Evolutionary conservation across 2,329 filamentous ascomycete genomes (phyloP).

Genomic region (Trichophyton equinum): DNA sequence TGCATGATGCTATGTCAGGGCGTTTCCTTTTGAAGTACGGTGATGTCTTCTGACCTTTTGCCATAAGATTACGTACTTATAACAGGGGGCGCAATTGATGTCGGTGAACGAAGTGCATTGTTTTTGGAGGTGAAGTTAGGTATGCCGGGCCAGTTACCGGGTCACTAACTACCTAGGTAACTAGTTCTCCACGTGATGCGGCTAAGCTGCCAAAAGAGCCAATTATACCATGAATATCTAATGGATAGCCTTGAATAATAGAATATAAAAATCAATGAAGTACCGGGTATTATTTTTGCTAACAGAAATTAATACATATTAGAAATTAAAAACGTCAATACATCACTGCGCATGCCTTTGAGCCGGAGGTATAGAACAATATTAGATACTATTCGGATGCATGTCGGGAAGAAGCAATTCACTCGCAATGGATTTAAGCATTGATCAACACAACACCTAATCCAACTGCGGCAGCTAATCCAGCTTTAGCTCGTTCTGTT

Average conservation of each 20-base stretch:
- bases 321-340: not conserved
- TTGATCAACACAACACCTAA: conserved; percentile 24
- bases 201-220: too few species aligned
- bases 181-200: too few species aligned
- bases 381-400: not conserved
- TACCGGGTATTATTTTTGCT: not conserved
- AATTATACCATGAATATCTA: not conserved
- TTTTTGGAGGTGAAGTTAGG: too few species aligned
- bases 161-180: too few species aligned
- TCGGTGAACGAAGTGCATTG: not conserved
- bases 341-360: not conserved
- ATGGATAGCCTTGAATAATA: not conserved
- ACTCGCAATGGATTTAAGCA: not conserved
- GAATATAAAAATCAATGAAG: not conserved
- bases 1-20: conserved; percentile 30
- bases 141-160: too few species aligned
- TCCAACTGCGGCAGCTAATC: conserved; percentile 37
- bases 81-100: not conserved
- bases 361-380: not conserved
- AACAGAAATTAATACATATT: not conserved
- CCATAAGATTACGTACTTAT: not conserved
- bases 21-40: conserved; percentile 31
- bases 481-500: conserved; percentile 29
- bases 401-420: not conserved
- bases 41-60: conserved; percentile 18